These are phyloP conservation scores for Chlamydomonas asymmetrica DNA, from an alignment of 139 green algal species.

Conservation along the genomic window DNA sequence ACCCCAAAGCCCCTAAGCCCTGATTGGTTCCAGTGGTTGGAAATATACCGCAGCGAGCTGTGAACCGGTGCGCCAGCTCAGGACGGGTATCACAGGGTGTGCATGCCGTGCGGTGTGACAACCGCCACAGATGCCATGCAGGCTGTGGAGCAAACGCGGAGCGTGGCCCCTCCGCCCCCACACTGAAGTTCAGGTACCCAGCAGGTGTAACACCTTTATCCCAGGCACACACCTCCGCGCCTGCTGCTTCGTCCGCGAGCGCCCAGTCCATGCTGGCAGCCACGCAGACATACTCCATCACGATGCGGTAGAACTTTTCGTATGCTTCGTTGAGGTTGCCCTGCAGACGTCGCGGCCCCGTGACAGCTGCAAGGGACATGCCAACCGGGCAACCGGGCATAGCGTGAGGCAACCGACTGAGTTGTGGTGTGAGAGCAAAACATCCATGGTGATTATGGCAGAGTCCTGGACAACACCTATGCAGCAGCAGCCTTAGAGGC, in stretches of 20 bases:
- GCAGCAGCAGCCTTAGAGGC: background rate
- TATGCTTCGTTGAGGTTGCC: slow-evolving; percentile 28
- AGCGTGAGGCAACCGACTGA: background rate
- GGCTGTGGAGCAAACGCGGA: no score
- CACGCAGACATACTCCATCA: slow-evolving; percentile 49
- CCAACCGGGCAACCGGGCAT: background rate
- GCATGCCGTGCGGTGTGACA: no score
- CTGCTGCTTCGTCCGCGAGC: slow-evolving; percentile 21
- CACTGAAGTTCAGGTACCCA: no score
- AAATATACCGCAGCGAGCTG: no score
- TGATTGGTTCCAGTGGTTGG: no score
- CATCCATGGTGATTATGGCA: background rate
- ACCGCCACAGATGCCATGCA: no score
- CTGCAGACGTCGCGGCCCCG: slow-evolving; percentile 5
- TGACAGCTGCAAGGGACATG: slow-evolving; percentile 15
- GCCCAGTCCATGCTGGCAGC: slow-evolving; percentile 35
- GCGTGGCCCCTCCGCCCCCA: no score
- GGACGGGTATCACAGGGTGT: no score
- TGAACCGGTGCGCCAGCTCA: no score
- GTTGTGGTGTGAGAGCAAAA: no score
- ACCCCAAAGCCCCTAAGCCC: no score
- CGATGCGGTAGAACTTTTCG: slow-evolving; percentile 29
- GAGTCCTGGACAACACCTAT: background rate
- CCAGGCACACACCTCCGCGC: slow-evolving; percentile 30
- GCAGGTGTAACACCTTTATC: background rate